Evolutionary conservation across 352 stramenopile species (phyloP), one percentile per base, ranked within the genome.

Genomic region (Phytophthora constricta): DNA sequence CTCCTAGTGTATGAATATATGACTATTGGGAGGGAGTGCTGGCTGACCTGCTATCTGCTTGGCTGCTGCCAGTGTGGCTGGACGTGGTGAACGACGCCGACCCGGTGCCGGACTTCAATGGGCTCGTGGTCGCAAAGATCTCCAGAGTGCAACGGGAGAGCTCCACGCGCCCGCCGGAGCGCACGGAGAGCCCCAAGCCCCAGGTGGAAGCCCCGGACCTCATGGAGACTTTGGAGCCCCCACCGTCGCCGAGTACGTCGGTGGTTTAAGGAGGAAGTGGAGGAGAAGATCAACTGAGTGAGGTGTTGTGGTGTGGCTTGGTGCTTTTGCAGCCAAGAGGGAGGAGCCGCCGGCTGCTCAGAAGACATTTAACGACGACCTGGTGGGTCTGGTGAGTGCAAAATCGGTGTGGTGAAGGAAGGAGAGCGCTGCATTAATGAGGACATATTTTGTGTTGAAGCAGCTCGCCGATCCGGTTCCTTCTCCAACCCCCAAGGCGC

Each of bases 331-430:
- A 92, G 82, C 67, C 13, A 89, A 91, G 59, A 74, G 78, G 41
- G 75, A 89, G 39, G 81, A 95, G 16, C 42, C 76, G 0, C 54
- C 64, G 17, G 57, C 70, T 17, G 60, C 66, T 0, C 63, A 83
- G 23, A 93, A 95, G 53, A 72, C 76, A 8, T 93, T 93, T 55
- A 92, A 95, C 27, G 79, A 95, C 56, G 87, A 95, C 58, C 75
- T 95, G 33, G 85, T 95, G 46, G 87, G 87, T 2, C 74, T 95
- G 62, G 86, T 95, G 60, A 66, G 74, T 72, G 3, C 25, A 31
- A 10, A 23, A 25, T 13, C 2, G 19, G 22, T 25, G 4, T 23
- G 4, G 13, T 23, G 7, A 47, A 4, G 19, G 9, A 23, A 23
- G 14, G n/a, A 2, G n/a, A 5, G 51, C 31, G 9, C 19, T 46